phyloP scores from a whole-genome alignment of 176 grass and related monocot genomes.

The Saccharum spontaneum region DNA sequence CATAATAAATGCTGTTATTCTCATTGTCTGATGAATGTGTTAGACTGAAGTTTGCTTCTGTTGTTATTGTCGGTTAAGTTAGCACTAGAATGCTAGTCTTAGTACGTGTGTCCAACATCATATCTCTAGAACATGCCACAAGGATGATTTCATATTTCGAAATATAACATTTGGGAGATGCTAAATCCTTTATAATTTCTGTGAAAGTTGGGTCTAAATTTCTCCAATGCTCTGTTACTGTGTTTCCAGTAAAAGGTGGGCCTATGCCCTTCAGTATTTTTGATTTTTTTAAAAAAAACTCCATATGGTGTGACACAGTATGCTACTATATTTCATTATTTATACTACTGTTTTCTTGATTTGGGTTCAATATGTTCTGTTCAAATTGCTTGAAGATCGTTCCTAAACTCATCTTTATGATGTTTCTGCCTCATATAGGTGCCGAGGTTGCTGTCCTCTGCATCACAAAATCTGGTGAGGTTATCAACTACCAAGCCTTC shows the following conservation, averaged over 20 bases:
- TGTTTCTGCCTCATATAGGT: conserved; percentile 35
- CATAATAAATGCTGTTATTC: background rate
- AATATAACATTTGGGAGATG: background rate
- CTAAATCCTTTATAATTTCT: background rate
- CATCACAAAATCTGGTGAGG: conserved; percentile 90
- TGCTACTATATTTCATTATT: background rate
- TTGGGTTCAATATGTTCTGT: conserved; percentile 17
- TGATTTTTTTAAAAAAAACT: background rate
- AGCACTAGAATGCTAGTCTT: background rate
- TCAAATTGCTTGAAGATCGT: background rate
- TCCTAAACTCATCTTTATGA: background rate
- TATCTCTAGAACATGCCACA: background rate
- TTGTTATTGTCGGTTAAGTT: background rate
- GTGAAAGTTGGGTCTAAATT: background rate
- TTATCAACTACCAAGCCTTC: conserved; percentile 96
- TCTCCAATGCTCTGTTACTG: background rate
- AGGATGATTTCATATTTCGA: background rate
- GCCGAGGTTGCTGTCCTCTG: conserved; percentile 94
- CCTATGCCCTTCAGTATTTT: background rate
- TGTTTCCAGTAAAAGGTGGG: background rate
- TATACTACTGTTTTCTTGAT: background rate
- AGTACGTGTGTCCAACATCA: background rate
- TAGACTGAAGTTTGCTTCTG: background rate
- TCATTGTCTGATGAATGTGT: background rate
- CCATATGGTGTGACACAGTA: background rate